Conservation (phyloP, 345 rosid species). For the Populus euphratica region DNA sequence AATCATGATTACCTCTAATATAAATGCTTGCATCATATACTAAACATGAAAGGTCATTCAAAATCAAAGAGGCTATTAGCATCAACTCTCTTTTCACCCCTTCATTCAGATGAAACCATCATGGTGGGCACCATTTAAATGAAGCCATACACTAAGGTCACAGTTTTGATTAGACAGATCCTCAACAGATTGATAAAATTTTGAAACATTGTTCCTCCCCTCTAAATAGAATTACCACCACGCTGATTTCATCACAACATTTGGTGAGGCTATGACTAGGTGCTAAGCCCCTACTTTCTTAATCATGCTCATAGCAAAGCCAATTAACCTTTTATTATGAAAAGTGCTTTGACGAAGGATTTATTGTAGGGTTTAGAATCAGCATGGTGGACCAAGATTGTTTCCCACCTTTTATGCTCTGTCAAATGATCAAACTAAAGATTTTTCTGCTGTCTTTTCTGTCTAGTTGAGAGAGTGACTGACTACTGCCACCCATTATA, state of each 20-base stretch:
- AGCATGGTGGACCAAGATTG: conserved; percentile 48
- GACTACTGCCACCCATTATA: conserved; percentile 27
- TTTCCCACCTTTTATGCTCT: conserved; percentile 40
- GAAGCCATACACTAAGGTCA: not conserved
- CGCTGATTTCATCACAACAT: conserved; percentile 5
- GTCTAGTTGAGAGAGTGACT: conserved; percentile 28
- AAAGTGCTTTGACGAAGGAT: conserved; percentile 29
- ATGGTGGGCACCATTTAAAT: not conserved
- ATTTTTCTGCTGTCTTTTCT: conserved; percentile 35
- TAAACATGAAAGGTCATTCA: not conserved
- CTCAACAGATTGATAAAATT: not conserved
- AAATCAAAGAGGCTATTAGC: not conserved
- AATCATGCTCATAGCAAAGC: conserved; percentile 16
- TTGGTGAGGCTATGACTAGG: conserved; percentile 23
- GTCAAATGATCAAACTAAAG: conserved; percentile 24
- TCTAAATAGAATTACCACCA: not conserved
- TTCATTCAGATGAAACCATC: not conserved
- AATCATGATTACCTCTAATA: not conserved
- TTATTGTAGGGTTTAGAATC: conserved; percentile 38
- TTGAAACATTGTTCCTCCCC: not conserved
- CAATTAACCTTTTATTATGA: conserved; percentile 12
- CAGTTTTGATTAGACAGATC: not conserved
- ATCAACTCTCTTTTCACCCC: not conserved
- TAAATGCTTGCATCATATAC: not conserved
- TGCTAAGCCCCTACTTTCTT: not conserved